Evolutionary conservation across 345 rosid species (phyloP).

Genomic region (Streptanthus diversifolius): DNA sequence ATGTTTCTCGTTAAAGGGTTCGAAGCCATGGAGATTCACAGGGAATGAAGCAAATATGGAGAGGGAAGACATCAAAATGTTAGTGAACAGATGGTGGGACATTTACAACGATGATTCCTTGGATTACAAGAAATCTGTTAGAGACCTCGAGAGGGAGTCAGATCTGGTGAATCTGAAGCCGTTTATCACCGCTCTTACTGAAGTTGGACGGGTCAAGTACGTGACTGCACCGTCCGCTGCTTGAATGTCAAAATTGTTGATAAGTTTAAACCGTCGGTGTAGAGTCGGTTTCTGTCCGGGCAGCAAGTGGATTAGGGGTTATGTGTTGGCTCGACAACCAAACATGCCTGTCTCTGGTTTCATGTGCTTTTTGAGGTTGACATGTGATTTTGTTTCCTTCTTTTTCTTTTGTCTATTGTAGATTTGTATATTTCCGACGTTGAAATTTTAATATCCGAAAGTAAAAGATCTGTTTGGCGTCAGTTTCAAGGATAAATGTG

Average conservation of each 20-base stretch:
- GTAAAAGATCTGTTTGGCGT: neutral
- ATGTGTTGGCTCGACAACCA: neutral
- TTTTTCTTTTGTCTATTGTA: neutral
- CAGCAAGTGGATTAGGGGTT: neutral
- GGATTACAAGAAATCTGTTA: slow-evolving; percentile 39
- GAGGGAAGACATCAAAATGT: slow-evolving; percentile 69
- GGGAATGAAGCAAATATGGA: slow-evolving; percentile 78
- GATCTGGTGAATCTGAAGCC: slow-evolving; percentile 42
- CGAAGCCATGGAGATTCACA: slow-evolving; percentile 96
- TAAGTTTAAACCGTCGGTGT: neutral
- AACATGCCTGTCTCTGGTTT: neutral
- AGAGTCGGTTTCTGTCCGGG: neutral
- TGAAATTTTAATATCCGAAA: neutral
- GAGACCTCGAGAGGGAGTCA: neutral
- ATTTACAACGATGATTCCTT: slow-evolving; percentile 65
- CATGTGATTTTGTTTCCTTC: neutral
- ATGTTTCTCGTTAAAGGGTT: slow-evolving; percentile 41
- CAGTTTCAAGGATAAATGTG: neutral
- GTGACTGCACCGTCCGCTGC: slow-evolving; percentile 86
- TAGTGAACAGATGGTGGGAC: slow-evolving; percentile 79
- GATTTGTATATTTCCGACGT: neutral
- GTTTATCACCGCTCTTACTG: slow-evolving; percentile 53
- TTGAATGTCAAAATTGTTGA: slow-evolving; percentile 3
- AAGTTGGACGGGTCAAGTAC: slow-evolving; percentile 47
- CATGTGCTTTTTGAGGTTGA: neutral